Base-by-base conservation (phyloP, 495 filamentous ascomycete genomes). In the Penicillium roqueforti region DNA sequence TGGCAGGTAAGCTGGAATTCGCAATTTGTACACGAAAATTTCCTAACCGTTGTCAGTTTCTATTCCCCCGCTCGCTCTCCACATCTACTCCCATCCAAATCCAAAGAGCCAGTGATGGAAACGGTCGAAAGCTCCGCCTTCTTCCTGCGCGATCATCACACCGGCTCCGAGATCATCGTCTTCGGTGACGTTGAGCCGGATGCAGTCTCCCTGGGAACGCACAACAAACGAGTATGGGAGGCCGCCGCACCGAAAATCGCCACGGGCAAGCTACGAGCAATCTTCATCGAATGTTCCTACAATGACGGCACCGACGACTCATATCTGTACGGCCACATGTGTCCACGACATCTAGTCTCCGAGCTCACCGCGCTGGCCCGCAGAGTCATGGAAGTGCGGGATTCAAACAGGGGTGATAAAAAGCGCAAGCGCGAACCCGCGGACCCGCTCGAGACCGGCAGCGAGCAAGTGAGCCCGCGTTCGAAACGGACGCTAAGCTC, bases 111-210 rank as follows among this genome's bases (percentile, higher is more conserved):
- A 46, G 31, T 51, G 5, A 61, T 58, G 79, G 78, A 55, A 65
- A 74, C 66, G 60, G 42, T 92, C 42, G 91, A 98, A 66, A 92
- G 87, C 65, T 90, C 89, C 3, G 93, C 88, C 1, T 98, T 88
- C 68, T 97, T 98, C 69, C 83, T 98, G 55, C 87, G 88, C 14
- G 85, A 91, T 48, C 75, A 84, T 16, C 54, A 68, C 1, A 86
- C 82, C 0, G 81, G 84, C 2, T 76, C 76, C 38, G 91, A 96
- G 71, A 80, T 97, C 22, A 82, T 98, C 40, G 85, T 98, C 52
- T 97, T 96, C 65, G 93, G 93, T 37, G 93, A 98, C 60, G 86
- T 97, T 32, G 93, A 98, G 64, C 92, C 93, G 8, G 93, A 98
- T 65, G 83, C 83, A 9, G 69, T 97, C 41, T 92, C 90, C 1